A percentile compares a stretch with the other conserved stretches of the same genome.
phyloP scores from a whole-genome alignment of 1,284 basidiomycete species.

The Sporisorium reilianum region DNA sequence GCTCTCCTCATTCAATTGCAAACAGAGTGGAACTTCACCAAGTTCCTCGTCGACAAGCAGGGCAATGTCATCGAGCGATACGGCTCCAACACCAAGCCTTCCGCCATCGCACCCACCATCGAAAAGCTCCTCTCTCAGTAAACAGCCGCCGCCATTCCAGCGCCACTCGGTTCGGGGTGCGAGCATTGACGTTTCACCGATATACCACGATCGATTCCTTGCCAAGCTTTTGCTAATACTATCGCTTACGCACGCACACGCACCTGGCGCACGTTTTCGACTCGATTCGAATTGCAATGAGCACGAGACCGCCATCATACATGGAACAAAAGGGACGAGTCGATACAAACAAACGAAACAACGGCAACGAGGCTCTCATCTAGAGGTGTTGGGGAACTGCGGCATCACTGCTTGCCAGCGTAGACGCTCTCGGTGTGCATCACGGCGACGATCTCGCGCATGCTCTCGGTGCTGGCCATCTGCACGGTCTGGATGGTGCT shows the following conservation, averaged over 20 bases:
- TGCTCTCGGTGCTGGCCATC: constrained; percentile 38
- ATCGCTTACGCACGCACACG: constrained; percentile 3
- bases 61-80: constrained; percentile 82
- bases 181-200: background rate
- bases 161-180: background rate
- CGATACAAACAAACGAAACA: background rate
- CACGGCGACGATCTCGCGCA: constrained; percentile 44
- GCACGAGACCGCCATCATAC: background rate
- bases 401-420: constrained; percentile 28
- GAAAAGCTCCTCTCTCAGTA: constrained; percentile 72
- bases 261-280: background rate
- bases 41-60: constrained; percentile 71
- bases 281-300: background rate
- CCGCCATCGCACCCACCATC: constrained; percentile 77
- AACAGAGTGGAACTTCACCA: constrained; percentile 72
- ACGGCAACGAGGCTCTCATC: background rate
- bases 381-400: background rate
- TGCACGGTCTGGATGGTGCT: constrained; percentile 42
- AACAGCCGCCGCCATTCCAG: background rate
- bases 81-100: constrained; percentile 82
- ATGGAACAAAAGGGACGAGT: constrained; percentile 4
- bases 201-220: constrained; percentile 7
- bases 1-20: background rate
- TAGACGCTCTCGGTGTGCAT: constrained; percentile 51
- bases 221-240: constrained; percentile 28